phyloP scores from a whole-genome alignment of 2,329 filamentous ascomycete genomes.

The Dothistroma septosporum region DNA sequence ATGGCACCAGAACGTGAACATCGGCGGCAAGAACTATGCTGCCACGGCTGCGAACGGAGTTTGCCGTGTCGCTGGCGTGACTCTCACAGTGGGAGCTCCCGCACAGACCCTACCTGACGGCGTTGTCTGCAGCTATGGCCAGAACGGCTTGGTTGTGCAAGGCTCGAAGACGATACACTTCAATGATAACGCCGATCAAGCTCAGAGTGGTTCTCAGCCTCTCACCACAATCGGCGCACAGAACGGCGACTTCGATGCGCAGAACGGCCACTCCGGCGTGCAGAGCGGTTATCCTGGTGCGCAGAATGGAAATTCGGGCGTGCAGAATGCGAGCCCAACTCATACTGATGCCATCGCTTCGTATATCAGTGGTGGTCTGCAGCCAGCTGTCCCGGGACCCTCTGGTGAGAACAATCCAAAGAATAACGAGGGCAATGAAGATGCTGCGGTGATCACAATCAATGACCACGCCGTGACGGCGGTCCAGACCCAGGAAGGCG shows the following conservation, averaged over 20 bases:
- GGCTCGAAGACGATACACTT: slow-evolving; percentile 7
- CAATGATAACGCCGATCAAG: neutral
- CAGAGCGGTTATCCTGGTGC: neutral
- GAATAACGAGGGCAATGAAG: slow-evolving; percentile 1
- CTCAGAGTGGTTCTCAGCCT: neutral
- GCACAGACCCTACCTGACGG: slow-evolving; percentile 19
- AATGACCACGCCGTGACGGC: slow-evolving; percentile 10
- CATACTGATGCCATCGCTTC: neutral
- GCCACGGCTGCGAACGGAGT: slow-evolving; percentile 14
- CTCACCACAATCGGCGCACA: neutral
- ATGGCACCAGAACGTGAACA: slow-evolving; percentile 12
- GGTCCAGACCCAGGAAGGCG: slow-evolving; percentile 14
- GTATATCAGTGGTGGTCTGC: neutral
- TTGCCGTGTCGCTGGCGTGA: slow-evolving; percentile 18
- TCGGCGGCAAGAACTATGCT: slow-evolving; percentile 14
- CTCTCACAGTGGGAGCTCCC: slow-evolving; percentile 14
- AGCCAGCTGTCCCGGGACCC: neutral
- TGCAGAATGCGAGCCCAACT: neutral
- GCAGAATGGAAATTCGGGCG: neutral
- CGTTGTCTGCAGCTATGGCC: slow-evolving; percentile 15
- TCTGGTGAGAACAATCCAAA: neutral
- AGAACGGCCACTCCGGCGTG: neutral
- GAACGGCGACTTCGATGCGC: neutral
- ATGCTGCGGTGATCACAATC: slow-evolving; percentile 10
- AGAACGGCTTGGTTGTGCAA: slow-evolving; percentile 16